A percentile compares a stretch with the other conserved stretches of the same genome.
phyloP scores from a whole-genome alignment of 73 alveolate species.

The Paramecium pentaurelia region DNA sequence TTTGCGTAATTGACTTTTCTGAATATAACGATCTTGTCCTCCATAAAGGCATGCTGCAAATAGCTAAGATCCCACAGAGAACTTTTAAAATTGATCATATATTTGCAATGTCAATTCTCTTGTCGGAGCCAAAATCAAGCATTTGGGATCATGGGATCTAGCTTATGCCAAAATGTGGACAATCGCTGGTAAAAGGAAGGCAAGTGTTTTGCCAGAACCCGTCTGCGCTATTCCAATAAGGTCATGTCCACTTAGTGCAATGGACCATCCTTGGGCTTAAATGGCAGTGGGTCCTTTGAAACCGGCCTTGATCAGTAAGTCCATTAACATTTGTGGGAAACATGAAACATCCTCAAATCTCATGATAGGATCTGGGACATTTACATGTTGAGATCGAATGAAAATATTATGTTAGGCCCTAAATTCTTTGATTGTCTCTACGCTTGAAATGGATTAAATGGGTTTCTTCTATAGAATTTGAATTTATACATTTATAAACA shows the following conservation, averaged over 20 bases:
- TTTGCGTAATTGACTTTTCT: slow-evolving; percentile 66
- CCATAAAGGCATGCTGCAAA: slow-evolving; percentile 85
- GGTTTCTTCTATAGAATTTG: not conserved
- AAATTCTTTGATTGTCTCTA: not conserved
- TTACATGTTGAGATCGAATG: slow-evolving; percentile 9
- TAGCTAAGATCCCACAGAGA: slow-evolving; percentile 72
- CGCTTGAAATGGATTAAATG: not conserved
- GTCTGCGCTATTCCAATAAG: slow-evolving; percentile 88
- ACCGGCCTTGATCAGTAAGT: slow-evolving; percentile 52
- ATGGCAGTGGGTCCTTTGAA: slow-evolving; percentile 67
- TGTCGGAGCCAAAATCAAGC: slow-evolving; percentile 89
- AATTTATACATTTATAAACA: not conserved
- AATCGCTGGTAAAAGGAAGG: slow-evolving; percentile 84
- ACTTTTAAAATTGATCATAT: slow-evolving; percentile 79
- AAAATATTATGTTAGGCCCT: not conserved
- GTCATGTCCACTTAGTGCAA: slow-evolving; percentile 73
- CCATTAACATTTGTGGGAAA: slow-evolving; percentile 45
- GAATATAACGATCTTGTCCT: slow-evolving; percentile 74
- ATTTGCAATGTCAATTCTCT: slow-evolving; percentile 90
- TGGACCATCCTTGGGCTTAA: slow-evolving; percentile 62
- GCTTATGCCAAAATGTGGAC: slow-evolving; percentile 68
- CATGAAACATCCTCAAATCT: slow-evolving; percentile 53
- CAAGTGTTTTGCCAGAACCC: slow-evolving; percentile 93
- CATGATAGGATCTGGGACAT: slow-evolving; percentile 45
- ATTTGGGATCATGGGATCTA: slow-evolving; percentile 66